Evolutionary conservation across 2,329 filamentous ascomycete species (phyloP), one percentile per base, ranked within the genome.

Genomic region (Pestalotiopsis sp.): DNA sequence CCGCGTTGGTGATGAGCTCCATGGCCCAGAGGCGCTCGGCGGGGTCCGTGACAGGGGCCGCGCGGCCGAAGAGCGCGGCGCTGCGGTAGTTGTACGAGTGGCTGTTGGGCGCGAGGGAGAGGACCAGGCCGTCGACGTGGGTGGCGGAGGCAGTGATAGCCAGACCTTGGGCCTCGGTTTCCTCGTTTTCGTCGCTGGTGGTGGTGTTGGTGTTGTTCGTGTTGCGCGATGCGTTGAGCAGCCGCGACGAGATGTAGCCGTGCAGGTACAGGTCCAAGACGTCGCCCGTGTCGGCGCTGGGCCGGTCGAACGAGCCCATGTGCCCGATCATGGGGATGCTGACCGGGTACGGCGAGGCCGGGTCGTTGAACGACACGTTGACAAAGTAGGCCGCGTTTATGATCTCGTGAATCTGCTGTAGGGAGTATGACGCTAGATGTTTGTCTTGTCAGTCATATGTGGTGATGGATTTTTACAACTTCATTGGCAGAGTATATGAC

Each of bases 31-130:
- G 77, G 77, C 93, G 93, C 82, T 97, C 94, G 2, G 85, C 87
- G 0, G 81, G 78, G 70, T 92, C 88, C 1, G 88, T 87, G 6
- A 97, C 92, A 1, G 91, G 79, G 9, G 80, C 84, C 0, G 91
- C 94, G 77, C 90, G 88, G 1, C 94, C 94, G 75, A 95, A 94
- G 13, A 96, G 84, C 9, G 94, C 83, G 12, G 92, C 92, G 52
- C 91, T 93, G 71, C 93, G 92, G 82, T 96, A 97, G 83, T 97
- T 95, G 84, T 93, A 95, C 82, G 88, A 93, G 83, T 97, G 93
- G 69, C 88, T 88, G 82, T 93, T 92, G 13, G 93, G 92, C 0
- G 93, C 94, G 14, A 97, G 86, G 23, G 92, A 88, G 39, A 97
- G 88, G 9, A 97, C 90, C 66, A 96, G 83, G 52, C 93, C 94